These are phyloP conservation scores for Xerocomus potaroensis DNA, from an alignment of 768 basidiomycete genomes.

Conservation along the genomic window DNA sequence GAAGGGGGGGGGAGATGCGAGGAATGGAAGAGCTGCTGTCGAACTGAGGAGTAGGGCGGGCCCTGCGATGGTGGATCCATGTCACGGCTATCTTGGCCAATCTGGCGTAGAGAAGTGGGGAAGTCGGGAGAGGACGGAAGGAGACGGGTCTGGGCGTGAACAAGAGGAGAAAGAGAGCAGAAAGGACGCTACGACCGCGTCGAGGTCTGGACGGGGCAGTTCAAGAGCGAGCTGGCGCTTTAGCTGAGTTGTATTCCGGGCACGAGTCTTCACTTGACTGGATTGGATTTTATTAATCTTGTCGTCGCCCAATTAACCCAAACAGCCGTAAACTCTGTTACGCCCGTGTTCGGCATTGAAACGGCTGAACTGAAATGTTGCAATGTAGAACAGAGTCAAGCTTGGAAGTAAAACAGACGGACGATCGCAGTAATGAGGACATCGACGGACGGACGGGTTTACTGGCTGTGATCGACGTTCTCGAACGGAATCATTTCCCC, in stretches of 20 bases:
- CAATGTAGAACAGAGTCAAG: too few relatives aligned
- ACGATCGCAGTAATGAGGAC: too few relatives aligned
- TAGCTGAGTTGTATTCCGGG: slow-evolving; percentile 1
- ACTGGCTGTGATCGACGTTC: slow-evolving; percentile 22
- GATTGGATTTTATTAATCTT: slow-evolving; percentile 29
- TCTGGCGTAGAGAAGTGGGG: too few relatives aligned
- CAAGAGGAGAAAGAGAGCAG: not conserved
- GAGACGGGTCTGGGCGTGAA: slow-evolving; percentile 10
- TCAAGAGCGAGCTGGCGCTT: slow-evolving; percentile 1
- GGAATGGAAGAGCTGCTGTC: slow-evolving; percentile 38
- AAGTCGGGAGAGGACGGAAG: not conserved
- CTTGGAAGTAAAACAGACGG: too few relatives aligned
- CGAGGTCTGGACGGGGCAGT: slow-evolving; percentile 5
- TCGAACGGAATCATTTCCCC: slow-evolving; percentile 18
- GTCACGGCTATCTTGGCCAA: not conserved
- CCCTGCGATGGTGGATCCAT: slow-evolving; percentile 31
- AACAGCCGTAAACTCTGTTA: slow-evolving; percentile 28
- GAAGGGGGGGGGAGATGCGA: slow-evolving; percentile 43
- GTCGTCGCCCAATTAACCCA: slow-evolving; percentile 18
- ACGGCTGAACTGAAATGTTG: too few relatives aligned
- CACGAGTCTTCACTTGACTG: slow-evolving; percentile 16
- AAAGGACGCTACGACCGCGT: too few relatives aligned
- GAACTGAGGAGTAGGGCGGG: slow-evolving; percentile 25
- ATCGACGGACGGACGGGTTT: slow-evolving; percentile 12
- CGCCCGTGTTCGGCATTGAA: slow-evolving; percentile 2